Evolutionary conservation across 768 basidiomycete species (phyloP), one percentile per base, ranked within the genome.

Genomic region (Russula compacta): DNA sequence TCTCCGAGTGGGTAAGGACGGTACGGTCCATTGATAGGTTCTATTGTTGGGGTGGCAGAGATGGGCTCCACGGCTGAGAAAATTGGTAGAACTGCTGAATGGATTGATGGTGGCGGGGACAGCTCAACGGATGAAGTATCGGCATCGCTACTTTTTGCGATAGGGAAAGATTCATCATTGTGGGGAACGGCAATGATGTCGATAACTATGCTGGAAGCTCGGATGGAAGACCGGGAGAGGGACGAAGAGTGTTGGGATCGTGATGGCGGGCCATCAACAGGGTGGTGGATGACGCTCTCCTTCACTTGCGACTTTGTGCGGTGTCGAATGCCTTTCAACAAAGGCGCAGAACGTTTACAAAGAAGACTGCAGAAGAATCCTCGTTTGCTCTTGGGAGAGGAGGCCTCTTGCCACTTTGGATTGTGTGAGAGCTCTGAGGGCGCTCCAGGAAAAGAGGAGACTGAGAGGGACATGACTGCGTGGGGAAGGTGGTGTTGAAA

Each of bases 361-460:
- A 66, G 52, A 9, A 61, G 33, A 6, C 49, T 24, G 38, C 59
- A 42, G 15, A 65, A 46, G 53, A 51, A 53, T 14, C 38, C 32
- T 51, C 59, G 53, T 24, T 35, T 58, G 21, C 17, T 6, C 29
- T 48, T 50, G 24, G 39, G 29, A 17, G 40, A 15, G 10, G n/a
- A 4, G 2, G 11, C 19, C 9, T 5, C 33, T 17, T 40, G 52
- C 51, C 40, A 39, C 19, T 21, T 52, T 44, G 33, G 35, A 35
- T 12, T 38, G 17, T 15, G 29, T 24, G 49, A 35, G 35, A 38
- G 51, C 5, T 36, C 56, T 17, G 52, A 21, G 11, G 56, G 59
- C 14, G 56, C 39, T 19, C 44, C 66, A 1, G 66, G 66, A 53
- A 66, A 66, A 3, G 65, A 66, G 19, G 64, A 65, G 60, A 65